Conservation (phyloP, 768 basidiomycete genomes). For the Tulasnella sp. region DNA sequence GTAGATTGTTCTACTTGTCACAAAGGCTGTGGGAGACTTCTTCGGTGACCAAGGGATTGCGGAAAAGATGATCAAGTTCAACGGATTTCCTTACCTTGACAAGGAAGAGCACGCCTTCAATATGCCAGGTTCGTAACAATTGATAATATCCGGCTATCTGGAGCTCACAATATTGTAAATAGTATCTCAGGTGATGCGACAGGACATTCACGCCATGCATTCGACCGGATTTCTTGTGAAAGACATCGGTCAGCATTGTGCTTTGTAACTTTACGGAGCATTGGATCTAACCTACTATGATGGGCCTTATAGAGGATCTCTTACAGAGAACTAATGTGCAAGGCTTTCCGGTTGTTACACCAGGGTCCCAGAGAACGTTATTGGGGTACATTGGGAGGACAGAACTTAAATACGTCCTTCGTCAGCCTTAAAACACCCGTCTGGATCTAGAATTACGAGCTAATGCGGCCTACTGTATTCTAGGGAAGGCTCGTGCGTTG, state of each 20-base stretch:
- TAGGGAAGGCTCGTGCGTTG: slow-evolving; percentile 57
- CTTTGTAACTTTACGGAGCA: background rate
- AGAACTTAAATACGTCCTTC: slow-evolving; percentile 77
- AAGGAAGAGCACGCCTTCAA: slow-evolving; percentile 90
- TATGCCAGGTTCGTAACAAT: slow-evolving; percentile 57
- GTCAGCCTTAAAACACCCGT: too few species aligned
- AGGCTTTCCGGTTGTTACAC: slow-evolving; percentile 82
- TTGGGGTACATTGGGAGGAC: slow-evolving; percentile 82
- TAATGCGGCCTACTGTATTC: too few species aligned
- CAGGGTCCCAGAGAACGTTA: slow-evolving; percentile 48
- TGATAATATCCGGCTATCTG: background rate
- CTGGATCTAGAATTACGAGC: too few species aligned
- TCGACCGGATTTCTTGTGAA: slow-evolving; percentile 65
- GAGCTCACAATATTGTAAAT: background rate
- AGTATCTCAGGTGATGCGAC: slow-evolving; percentile 73
- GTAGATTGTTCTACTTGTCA: slow-evolving; percentile 91
- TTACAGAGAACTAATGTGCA: slow-evolving; percentile 67
- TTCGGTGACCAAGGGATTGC: slow-evolving; percentile 90
- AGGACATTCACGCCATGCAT: slow-evolving; percentile 59
- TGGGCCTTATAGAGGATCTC: slow-evolving; percentile 44
- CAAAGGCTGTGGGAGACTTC: slow-evolving; percentile 93
- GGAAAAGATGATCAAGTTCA: slow-evolving; percentile 94
- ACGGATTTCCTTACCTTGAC: slow-evolving; percentile 94
- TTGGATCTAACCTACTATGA: background rate
- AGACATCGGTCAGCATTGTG: slow-evolving; percentile 59